phyloP scores from a whole-genome alignment of 1,284 basidiomycete genomes.

The Ceratobasidium sp. region DNA sequence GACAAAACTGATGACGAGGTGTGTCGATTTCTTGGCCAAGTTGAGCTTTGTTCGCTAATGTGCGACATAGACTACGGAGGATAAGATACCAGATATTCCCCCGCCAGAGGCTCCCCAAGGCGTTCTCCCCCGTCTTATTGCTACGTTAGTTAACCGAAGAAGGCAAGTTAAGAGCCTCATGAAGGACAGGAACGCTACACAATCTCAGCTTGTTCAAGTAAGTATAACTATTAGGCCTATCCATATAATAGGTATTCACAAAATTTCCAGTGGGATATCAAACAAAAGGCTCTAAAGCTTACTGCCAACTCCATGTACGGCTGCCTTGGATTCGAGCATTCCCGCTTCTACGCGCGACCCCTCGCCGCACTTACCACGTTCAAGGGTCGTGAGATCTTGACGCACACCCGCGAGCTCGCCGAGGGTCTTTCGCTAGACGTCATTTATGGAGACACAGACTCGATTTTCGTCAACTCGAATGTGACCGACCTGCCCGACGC shows the following conservation, averaged over 20 bases:
- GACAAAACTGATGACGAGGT: constrained; percentile 76
- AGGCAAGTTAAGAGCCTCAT: constrained; percentile 93
- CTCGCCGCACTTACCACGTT: constrained; percentile 96
- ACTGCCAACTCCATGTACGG: constrained; percentile 99
- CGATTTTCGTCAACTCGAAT: constrained; percentile 98
- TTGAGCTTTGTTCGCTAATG: constrained; percentile 44
- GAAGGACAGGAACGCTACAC: constrained; percentile 86
- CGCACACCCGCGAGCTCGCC: constrained; percentile 91
- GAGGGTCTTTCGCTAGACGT: constrained; percentile 92
- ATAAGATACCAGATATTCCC: constrained; percentile 91
- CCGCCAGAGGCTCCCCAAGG: constrained; percentile 79
- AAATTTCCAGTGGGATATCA: constrained; percentile 86
- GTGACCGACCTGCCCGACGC: constrained; percentile 89
- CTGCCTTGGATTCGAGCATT: constrained; percentile 97
- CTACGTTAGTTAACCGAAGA: constrained; percentile 90
- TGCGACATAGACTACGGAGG: constrained; percentile 71
- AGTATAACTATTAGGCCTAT: constrained; percentile 43
- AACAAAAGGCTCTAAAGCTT: constrained; percentile 96
- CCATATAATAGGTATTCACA: constrained; percentile 6
- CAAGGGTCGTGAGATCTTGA: constrained; percentile 98
- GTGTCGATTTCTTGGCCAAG: constrained; percentile 49
- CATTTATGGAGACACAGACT: constrained; percentile 99
- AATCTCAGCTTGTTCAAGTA: constrained; percentile 87
- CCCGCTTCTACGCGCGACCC: constrained; percentile 96
- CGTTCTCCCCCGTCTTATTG: constrained; percentile 94